phyloP scores from a whole-genome alignment of 441 rosid species.

The Dalechampia spathulata region DNA sequence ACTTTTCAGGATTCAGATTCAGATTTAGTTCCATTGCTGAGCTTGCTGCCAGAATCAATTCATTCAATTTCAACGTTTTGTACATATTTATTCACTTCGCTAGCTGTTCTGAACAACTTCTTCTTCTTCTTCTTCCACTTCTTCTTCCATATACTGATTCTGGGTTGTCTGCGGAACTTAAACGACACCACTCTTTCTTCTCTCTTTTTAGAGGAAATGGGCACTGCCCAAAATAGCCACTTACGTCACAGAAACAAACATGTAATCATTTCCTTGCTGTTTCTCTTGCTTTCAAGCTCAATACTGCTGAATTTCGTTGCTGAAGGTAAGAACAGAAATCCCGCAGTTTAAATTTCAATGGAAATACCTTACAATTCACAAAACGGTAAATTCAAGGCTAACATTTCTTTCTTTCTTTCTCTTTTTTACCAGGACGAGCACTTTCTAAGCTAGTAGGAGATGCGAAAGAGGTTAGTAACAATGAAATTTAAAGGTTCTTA shows the following conservation, averaged over 20 bases:
- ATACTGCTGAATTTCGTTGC: conserved; percentile 23
- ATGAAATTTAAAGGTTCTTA: background rate
- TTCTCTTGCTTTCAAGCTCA: conserved; percentile 31
- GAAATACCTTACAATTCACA: no score
- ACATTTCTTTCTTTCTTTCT: background rate
- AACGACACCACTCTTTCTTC: conserved; percentile 4
- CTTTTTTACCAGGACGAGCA: conserved; percentile 25
- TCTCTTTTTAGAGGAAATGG: conserved; percentile 26
- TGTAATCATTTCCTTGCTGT: conserved; percentile 25
- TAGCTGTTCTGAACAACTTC: background rate
- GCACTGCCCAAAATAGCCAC: conserved; percentile 23
- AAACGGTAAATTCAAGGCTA: no score
- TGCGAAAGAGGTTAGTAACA: conserved; percentile 21
- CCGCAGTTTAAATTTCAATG: no score
- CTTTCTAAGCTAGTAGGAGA: conserved; percentile 20
- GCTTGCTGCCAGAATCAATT: conserved; percentile 7
- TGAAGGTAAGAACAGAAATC: conserved; percentile 24
- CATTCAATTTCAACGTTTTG: conserved; percentile 14
- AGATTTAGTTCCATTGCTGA: conserved; percentile 18
- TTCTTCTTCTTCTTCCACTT: background rate
- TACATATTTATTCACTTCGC: conserved; percentile 4
- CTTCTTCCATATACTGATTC: background rate
- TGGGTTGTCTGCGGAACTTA: conserved; percentile 1
- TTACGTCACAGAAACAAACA: conserved; percentile 23
- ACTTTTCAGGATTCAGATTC: conserved; percentile 26